These are phyloP conservation scores for Penicillium sp. DNA, from an alignment of 2,329 filamentous ascomycete genomes.

Conservation along the genomic window DNA sequence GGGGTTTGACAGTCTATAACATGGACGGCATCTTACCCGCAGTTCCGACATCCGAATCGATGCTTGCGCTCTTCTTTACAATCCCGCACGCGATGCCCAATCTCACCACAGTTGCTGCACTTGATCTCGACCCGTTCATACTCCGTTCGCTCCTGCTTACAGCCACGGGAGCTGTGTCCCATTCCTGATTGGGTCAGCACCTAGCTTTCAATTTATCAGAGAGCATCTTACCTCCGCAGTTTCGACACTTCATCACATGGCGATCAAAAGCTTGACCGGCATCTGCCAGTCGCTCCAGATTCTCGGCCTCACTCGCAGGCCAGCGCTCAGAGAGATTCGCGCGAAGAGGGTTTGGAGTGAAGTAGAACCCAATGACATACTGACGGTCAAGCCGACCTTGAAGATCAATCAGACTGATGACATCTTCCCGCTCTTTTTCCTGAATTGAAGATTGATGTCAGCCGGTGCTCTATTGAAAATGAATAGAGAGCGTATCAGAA, in stretches of 20 bases:
- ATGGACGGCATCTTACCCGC: slow-evolving; percentile 36
- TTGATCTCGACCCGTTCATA: slow-evolving; percentile 43
- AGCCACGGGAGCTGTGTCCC: slow-evolving; percentile 46
- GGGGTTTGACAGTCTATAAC: neutral
- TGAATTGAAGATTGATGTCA: slow-evolving; percentile 13
- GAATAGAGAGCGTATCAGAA: neutral
- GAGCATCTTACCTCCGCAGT: slow-evolving; percentile 42
- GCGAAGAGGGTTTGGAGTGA: slow-evolving; percentile 44
- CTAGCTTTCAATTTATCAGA: neutral
- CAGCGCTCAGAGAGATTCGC: slow-evolving; percentile 44
- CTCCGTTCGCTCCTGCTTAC: slow-evolving; percentile 42
- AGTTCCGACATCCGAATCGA: slow-evolving; percentile 48
- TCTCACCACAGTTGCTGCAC: slow-evolving; percentile 46
- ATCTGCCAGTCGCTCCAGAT: slow-evolving; percentile 47
- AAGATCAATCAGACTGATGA: slow-evolving; percentile 49
- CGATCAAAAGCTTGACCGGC: slow-evolving; percentile 49
- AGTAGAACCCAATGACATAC: slow-evolving; percentile 48
- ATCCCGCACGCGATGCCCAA: slow-evolving; percentile 47
- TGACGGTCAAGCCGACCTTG: slow-evolving; percentile 49
- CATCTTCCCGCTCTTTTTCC: slow-evolving; percentile 40
- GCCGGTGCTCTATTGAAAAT: neutral
- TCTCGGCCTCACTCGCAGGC: slow-evolving; percentile 47
- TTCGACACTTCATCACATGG: slow-evolving; percentile 46
- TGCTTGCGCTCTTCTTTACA: slow-evolving; percentile 38
- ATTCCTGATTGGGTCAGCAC: slow-evolving; percentile 33